A percentile compares a stretch with the other conserved stretches of the same genome.
phyloP scores from a whole-genome alignment of 306 rosid species.

The Malus fusca region DNA sequence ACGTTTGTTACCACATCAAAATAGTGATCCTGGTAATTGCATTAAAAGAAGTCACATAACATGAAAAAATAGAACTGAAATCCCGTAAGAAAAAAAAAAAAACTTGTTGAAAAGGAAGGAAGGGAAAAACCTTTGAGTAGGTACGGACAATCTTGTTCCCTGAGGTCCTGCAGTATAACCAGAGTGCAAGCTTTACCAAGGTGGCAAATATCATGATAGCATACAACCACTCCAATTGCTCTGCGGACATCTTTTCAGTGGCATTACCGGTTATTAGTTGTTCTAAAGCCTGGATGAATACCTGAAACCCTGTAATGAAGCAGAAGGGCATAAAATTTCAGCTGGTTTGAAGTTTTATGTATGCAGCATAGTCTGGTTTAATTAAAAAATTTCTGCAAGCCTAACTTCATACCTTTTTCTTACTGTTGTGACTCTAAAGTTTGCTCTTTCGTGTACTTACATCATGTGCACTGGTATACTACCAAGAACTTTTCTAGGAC shows the following conservation, averaged over 20 bases:
- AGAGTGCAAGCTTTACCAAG: slow-evolving; percentile 66
- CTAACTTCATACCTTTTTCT: not conserved
- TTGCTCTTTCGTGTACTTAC: not conserved
- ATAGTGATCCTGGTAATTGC: slow-evolving; percentile 73
- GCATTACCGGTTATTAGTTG: slow-evolving; percentile 45
- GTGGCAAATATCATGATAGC: slow-evolving; percentile 75
- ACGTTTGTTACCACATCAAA: slow-evolving; percentile 92
- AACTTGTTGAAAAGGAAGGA: not conserved
- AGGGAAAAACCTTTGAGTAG: slow-evolving; percentile 57
- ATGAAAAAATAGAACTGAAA: not conserved
- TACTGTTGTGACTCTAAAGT: not conserved
- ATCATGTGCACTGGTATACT: not conserved
- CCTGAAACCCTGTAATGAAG: slow-evolving; percentile 72
- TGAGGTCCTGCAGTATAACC: slow-evolving; percentile 83
- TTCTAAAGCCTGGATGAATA: slow-evolving; percentile 62
- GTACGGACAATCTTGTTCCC: slow-evolving; percentile 82
- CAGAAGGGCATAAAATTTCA: not conserved
- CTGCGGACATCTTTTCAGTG: slow-evolving; percentile 40
- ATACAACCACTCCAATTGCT: slow-evolving; percentile 62
- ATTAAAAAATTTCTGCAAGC: not conserved
- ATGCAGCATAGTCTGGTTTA: not conserved
- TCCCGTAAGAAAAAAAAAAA: not conserved
- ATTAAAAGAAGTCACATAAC: slow-evolving; percentile 6
- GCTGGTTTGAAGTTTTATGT: not conserved
- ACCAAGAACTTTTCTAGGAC: not conserved